These are phyloP conservation scores for Fusarium keratoplasticum DNA, from an alignment of 2,329 filamentous ascomycete genomes.

Conservation along the genomic window DNA sequence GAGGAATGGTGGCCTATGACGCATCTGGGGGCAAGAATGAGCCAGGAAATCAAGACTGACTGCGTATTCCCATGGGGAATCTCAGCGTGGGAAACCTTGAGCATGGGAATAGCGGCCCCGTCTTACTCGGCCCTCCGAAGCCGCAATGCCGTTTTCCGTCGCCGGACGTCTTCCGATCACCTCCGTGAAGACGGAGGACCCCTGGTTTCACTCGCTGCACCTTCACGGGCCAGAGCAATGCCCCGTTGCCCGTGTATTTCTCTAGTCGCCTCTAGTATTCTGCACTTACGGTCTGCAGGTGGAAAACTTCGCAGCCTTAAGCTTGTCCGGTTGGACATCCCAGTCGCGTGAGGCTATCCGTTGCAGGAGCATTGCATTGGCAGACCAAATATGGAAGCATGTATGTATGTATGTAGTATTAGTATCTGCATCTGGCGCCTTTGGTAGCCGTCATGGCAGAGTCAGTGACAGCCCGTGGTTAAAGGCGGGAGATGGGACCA, in stretches of 20 bases:
- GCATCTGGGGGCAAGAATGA: neutral
- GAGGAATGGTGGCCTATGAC: neutral
- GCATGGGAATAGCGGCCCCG: conserved; percentile 3
- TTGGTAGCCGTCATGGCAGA: neutral
- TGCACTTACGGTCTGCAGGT: neutral
- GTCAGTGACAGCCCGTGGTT: neutral
- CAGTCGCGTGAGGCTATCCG: conserved; percentile 5
- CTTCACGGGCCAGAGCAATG: neutral
- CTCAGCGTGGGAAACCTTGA: neutral
- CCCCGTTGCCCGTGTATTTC: neutral
- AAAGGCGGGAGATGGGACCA: conserved; percentile 21
- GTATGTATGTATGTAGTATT: neutral
- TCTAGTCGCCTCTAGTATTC: neutral
- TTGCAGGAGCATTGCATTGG: conserved; percentile 10
- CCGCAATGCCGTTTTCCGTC: neutral
- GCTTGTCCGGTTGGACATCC: neutral
- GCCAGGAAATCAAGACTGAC: neutral
- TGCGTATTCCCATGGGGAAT: neutral
- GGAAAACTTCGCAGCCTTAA: neutral
- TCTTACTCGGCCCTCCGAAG: conserved; percentile 15
- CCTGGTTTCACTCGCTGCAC: neutral
- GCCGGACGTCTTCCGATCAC: conserved; percentile 21
- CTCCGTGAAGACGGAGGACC: neutral
- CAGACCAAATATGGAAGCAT: neutral
- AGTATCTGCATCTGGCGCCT: neutral